A percentile compares a stretch with the other conserved stretches of the same genome.
These are phyloP conservation scores for Nicotiana tabacum DNA, from an alignment of 257 asterid species.

Conservation along the genomic window DNA sequence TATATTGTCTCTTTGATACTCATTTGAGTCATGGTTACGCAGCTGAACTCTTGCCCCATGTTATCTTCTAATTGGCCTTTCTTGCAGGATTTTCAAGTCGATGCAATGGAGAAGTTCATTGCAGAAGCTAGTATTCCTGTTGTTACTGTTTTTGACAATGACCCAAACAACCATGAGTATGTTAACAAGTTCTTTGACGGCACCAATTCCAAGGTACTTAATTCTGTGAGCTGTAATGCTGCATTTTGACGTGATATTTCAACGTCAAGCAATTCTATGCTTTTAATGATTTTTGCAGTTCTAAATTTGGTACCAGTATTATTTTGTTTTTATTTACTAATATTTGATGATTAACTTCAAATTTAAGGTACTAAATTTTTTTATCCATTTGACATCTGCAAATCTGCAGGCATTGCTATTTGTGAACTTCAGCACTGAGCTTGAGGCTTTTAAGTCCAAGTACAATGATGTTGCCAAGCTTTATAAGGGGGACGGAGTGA, in stretches of 20 bases:
- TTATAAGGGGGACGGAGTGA: conserved; percentile 60
- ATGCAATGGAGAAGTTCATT: conserved; percentile 64
- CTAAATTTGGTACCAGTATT: neutral
- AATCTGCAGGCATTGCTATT: conserved; percentile 60
- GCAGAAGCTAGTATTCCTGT: conserved; percentile 44
- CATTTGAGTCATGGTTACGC: neutral
- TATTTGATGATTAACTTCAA: neutral
- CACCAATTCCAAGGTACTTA: conserved; percentile 49
- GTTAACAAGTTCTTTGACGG: conserved; percentile 51
- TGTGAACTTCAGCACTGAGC: conserved; percentile 59
- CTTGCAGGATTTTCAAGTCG: conserved; percentile 63
- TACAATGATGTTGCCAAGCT: conserved; percentile 56
- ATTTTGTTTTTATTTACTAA: neutral
- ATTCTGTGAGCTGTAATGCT: neutral
- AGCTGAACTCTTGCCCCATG: neutral
- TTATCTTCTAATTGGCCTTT: neutral
- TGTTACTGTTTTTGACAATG: conserved; percentile 52
- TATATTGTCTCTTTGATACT: neutral
- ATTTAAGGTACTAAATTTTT: neutral
- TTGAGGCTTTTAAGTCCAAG: conserved; percentile 46
- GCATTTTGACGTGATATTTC: conserved; percentile 1
- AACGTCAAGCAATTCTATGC: neutral
- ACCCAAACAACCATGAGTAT: conserved; percentile 50
- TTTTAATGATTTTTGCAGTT: neutral
- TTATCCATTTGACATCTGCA: neutral